These are phyloP conservation scores for thale cress (Arabidopsis thaliana) DNA, from an alignment of 345 rosid genomes.

Conservation along the genomic window DNA sequence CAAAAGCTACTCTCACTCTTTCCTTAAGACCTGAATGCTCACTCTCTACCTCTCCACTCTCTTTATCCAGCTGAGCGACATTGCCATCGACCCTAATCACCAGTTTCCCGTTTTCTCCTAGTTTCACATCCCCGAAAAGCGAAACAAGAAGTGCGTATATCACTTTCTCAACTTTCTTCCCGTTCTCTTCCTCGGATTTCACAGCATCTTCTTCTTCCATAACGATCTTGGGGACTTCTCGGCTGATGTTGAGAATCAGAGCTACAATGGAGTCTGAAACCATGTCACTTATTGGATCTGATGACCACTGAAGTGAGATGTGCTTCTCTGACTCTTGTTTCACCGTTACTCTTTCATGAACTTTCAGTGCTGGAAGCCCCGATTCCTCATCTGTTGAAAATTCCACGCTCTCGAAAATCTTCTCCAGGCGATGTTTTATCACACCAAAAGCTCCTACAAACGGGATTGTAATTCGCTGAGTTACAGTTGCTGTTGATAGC, in stretches of 20 bases:
- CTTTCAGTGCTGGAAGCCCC: constrained; percentile 63
- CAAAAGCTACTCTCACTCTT: constrained; percentile 67
- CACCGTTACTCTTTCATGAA: constrained; percentile 73
- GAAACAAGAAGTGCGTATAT: constrained; percentile 80
- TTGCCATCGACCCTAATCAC: constrained; percentile 77
- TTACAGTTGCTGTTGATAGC: constrained; percentile 80
- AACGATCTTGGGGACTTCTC: constrained; percentile 78
- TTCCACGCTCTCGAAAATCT: constrained; percentile 83
- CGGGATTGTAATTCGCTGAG: constrained; percentile 84
- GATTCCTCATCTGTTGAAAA: constrained; percentile 77
- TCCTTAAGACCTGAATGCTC: constrained; percentile 88
- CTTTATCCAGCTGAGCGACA: constrained; percentile 76
- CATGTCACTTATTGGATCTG: constrained; percentile 93
- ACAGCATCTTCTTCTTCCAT: constrained; percentile 63
- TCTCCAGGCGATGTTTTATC: constrained; percentile 77
- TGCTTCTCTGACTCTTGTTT: constrained; percentile 90
- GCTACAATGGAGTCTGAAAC: constrained; percentile 93
- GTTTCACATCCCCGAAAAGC: constrained; percentile 88
- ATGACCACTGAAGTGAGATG: constrained; percentile 80
- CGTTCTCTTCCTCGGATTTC: constrained; percentile 67
- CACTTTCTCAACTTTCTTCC: constrained; percentile 79
- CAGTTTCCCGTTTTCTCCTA: constrained; percentile 78
- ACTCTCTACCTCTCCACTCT: constrained; percentile 88
- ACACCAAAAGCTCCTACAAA: constrained; percentile 81
- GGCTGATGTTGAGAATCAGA: constrained; percentile 71